These are phyloP conservation scores for Inonotus obliquus DNA, from an alignment of 1,284 basidiomycete genomes.

Conservation along the genomic window DNA sequence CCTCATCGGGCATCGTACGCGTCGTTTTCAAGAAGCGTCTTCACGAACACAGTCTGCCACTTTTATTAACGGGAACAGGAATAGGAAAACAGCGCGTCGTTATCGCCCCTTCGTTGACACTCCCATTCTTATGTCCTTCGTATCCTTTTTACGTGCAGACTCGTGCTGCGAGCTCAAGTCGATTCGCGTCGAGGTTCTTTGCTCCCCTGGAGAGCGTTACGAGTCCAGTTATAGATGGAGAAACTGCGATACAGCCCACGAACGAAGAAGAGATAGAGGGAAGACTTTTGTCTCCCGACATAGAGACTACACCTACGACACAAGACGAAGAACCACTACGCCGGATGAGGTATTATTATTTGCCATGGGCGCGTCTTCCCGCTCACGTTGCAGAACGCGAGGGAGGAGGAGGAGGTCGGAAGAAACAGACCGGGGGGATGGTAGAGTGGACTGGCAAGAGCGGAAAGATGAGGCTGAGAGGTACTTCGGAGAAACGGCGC, in stretches of 20 bases:
- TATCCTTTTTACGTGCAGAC: constrained; percentile 24
- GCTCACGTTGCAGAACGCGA: background rate
- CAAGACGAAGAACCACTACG: background rate
- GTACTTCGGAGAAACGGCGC: no score
- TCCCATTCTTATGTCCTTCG: constrained; percentile 27
- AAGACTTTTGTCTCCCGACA: background rate
- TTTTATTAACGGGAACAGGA: background rate
- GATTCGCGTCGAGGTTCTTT: background rate
- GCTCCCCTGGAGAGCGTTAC: background rate
- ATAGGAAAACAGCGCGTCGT: background rate
- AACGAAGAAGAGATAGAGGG: background rate
- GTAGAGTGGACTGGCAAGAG: background rate
- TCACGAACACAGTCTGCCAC: background rate
- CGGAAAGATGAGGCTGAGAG: background rate
- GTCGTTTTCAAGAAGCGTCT: constrained; percentile 30
- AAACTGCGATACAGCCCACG: background rate
- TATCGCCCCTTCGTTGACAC: background rate
- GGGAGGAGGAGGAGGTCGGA: background rate
- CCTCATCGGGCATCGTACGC: constrained; percentile 62
- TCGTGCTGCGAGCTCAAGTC: background rate
- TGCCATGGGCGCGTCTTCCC: background rate
- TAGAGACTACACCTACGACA: background rate
- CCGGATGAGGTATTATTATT: background rate
- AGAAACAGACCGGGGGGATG: background rate
- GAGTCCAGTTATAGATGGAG: background rate